Percentiles rank a stretch among this genome's conserved stretches.
Evolutionary conservation across 2,329 filamentous ascomycete species (phyloP).

Genomic region (Phyllosticta capitalensis): DNA sequence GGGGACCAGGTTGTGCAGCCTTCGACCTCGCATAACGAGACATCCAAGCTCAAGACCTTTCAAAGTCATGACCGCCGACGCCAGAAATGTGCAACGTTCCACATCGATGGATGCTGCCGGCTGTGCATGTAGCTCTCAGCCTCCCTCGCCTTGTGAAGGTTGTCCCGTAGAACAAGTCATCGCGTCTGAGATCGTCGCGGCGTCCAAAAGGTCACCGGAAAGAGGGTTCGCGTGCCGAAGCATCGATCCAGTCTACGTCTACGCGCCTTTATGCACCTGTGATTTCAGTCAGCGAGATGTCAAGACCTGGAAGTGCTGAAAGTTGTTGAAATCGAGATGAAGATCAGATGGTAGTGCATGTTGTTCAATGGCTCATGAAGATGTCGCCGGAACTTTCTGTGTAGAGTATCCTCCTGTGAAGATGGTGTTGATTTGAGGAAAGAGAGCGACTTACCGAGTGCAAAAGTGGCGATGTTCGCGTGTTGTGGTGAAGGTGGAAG

Average conservation of each 20-base stretch:
- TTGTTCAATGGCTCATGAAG: constrained; percentile 46
- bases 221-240: background rate
- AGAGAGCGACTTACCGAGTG: background rate
- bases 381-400: constrained; percentile 46
- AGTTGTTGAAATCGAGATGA: constrained; percentile 5
- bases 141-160: background rate
- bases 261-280: background rate
- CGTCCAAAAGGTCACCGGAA: background rate
- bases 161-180: background rate
- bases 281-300: background rate
- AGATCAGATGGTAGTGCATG: constrained; percentile 53
- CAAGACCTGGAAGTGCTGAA: background rate
- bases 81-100: background rate
- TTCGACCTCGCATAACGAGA: background rate
- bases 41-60: background rate
- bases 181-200: background rate
- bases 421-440: background rate
- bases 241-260: background rate
- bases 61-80: background rate
- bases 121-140: background rate
- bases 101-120: background rate
- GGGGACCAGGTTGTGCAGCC: background rate
- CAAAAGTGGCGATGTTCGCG: background rate
- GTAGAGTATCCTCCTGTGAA: constrained; percentile 43
- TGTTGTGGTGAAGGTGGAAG: constrained; percentile 1